A percentile compares a stretch with the other conserved stretches of the same genome.
Evolutionary conservation across 2,329 filamentous ascomycete genomes (phyloP).

Genomic region (Diaporthe batatas): DNA sequence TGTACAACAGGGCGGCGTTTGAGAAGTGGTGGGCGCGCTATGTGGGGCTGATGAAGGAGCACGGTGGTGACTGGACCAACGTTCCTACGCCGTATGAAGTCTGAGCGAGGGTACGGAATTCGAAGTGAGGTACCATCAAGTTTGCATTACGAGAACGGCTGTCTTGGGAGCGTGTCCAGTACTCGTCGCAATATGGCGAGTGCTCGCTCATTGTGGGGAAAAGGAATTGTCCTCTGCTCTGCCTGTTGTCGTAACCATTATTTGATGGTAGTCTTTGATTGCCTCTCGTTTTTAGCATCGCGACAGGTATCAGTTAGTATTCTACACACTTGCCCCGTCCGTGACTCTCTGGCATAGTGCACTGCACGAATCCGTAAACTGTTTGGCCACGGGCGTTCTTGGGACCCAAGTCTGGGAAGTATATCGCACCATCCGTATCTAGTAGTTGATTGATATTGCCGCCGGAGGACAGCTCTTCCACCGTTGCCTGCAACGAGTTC

Average conservation of each 20-base stretch:
- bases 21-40: constrained; percentile 14
- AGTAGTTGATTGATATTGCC: not conserved
- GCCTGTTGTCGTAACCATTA: too few relatives aligned
- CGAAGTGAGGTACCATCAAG: not conserved
- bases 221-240: too few relatives aligned
- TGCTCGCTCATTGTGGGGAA: too few relatives aligned
- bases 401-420: not conserved
- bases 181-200: too few relatives aligned
- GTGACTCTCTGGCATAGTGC: not conserved
- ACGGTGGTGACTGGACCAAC: not conserved
- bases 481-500: not conserved
- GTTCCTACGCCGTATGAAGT: constrained; percentile 4
- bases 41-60: not conserved
- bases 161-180: not conserved
- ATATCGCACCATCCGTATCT: not conserved
- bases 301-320: fast-evolving
- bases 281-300: not conserved
- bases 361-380: not conserved
- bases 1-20: constrained; percentile 10
- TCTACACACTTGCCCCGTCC: not conserved
- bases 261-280: not conserved
- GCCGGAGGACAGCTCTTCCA: not conserved
- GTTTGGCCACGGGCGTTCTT: not conserved
- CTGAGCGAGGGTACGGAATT: not conserved
- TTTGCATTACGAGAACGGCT: not conserved